Evolutionary conservation across 768 basidiomycete genomes (phyloP), one percentile per base, ranked within the genome.

Genomic region (Tephrocybe rancida): DNA sequence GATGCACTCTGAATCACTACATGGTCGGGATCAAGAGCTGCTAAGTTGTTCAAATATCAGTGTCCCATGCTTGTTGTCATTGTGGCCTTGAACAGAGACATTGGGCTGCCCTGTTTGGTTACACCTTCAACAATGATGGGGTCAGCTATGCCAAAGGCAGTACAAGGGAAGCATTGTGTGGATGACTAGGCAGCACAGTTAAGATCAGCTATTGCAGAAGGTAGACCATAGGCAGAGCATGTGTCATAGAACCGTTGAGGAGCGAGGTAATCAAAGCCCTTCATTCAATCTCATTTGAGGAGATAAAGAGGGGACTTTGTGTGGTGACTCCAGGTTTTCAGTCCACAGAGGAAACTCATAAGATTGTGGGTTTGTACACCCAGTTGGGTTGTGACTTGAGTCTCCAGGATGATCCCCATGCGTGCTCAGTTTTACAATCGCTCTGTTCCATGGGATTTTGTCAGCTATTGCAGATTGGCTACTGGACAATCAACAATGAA

Each of bases 61-160:
- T 61, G 59, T 11, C 58, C 49, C 18, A 63, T 32, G 27, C 63
- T 64, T 0, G 60, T 65, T 4, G 63, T 67, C 5, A 64, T 56
- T 2, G 59, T 61, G 0, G 49, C 61, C 24, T 69, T 69, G n/a
- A 67, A 27, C 0, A 62, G 64, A 0, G 63, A 69, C 8, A 66
- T 37, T 0, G 67, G 53, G 0, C 61, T 55, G 13, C 67, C 64
- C 39, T 69, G 64, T 43, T 64, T 61, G 1, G 60, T 67, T 13
- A 69, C 48, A 2, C 64, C 64, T 5, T 47, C 25, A 5, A 66
- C 52, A 7, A 52, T 51, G 27, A 66, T 53, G 1, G 60, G 52
- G 0, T 47, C 55, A 2, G 62, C 62, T 0, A 58, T 30, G 2
- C 64, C 65, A 45, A 60, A 59, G 2, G 57, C 58, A 5, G 65